Evolutionary conservation across 257 asterid species (phyloP).

Genomic region (Nemophila menziesii): DNA sequence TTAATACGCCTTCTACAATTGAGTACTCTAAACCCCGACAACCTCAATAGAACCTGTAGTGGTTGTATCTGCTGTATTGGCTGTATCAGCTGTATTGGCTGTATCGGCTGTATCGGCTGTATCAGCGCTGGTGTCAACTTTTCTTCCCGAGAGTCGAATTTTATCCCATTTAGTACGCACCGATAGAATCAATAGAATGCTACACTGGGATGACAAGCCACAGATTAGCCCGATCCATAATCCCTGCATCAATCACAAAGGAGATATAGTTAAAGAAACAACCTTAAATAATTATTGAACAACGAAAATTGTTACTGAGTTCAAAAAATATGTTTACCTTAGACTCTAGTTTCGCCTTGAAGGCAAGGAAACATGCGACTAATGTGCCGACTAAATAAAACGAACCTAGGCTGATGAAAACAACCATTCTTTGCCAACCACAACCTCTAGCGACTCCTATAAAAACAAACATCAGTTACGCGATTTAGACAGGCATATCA

Average conservation of each 20-base stretch:
- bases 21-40: too few relatives aligned
- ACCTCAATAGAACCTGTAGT: too few relatives aligned
- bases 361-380: slow-evolving; percentile 40
- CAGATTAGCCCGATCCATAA: slow-evolving; percentile 64
- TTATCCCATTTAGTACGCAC: slow-evolving; percentile 43
- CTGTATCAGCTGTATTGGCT: too few relatives aligned
- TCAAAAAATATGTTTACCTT: slow-evolving; percentile 27
- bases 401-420: slow-evolving; percentile 41
- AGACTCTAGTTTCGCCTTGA: slow-evolving; percentile 36
- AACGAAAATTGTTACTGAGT: background rate
- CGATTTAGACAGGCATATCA: background rate
- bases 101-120: too few relatives aligned
- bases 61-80: too few relatives aligned
- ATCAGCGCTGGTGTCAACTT: background rate
- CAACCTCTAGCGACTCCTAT: slow-evolving; percentile 83
- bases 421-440: slow-evolving; percentile 68
- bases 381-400: slow-evolving; percentile 64
- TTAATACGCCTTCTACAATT: too few relatives aligned
- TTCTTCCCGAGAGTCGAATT: slow-evolving; percentile 18
- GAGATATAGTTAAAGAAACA: background rate
- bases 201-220: slow-evolving; percentile 43
- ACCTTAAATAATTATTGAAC: background rate
- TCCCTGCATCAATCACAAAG: slow-evolving; percentile 28
- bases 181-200: slow-evolving; percentile 42
- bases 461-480: background rate